Evolutionary conservation across 169 alveolate species (phyloP).

Genomic region (Cryptosporidium ryanae): DNA sequence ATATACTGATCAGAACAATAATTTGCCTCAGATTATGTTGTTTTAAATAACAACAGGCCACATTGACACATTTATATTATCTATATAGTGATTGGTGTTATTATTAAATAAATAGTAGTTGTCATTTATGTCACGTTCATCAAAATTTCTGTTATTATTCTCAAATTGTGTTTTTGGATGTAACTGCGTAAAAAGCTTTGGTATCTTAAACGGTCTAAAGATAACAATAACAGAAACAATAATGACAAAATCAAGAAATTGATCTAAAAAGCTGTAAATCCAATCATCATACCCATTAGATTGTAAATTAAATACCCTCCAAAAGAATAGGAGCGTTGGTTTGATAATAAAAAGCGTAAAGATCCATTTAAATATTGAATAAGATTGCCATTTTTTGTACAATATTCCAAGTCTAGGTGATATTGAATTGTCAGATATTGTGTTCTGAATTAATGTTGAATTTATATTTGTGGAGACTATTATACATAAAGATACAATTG

Average conservation of each 20-base stretch:
- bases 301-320: slow-evolving; percentile 24
- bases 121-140: neutral
- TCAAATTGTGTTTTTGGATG: neutral
- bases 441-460: slow-evolving; percentile 36
- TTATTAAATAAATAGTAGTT: neutral
- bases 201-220: slow-evolving; percentile 46
- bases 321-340: slow-evolving; percentile 43
- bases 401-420: slow-evolving; percentile 69
- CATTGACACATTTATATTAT: slow-evolving; percentile 48
- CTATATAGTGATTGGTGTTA: neutral
- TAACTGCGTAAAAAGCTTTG: slow-evolving; percentile 19
- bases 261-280: slow-evolving; percentile 44
- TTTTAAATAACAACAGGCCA: slow-evolving; percentile 39
- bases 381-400: slow-evolving; percentile 50
- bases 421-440: slow-evolving; percentile 66
- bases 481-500: slow-evolving; percentile 39
- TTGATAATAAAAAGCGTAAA: slow-evolving; percentile 31
- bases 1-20: no score
- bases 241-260: slow-evolving; percentile 12
- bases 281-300: slow-evolving; percentile 71
- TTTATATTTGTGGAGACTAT: slow-evolving; percentile 60
- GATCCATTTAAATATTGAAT: slow-evolving; percentile 53
- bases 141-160: neutral
- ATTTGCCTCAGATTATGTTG: no score
- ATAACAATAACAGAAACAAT: neutral